A percentile compares a stretch with the other conserved stretches of the same genome.
Evolutionary conservation across 1,284 basidiomycete species (phyloP).

Genomic region (Ustilago sp.): DNA sequence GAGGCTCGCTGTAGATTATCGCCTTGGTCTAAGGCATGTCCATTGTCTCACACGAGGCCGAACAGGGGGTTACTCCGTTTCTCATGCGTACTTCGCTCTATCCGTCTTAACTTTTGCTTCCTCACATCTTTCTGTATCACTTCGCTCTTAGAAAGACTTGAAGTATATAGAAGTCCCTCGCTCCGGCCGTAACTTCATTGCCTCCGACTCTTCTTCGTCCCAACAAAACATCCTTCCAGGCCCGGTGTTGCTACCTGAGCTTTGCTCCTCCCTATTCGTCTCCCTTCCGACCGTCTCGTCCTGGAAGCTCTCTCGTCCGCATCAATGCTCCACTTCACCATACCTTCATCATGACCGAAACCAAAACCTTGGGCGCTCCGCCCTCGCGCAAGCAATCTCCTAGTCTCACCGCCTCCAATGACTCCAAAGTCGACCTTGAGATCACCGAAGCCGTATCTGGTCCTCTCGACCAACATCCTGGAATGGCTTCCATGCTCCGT

Average conservation of each 20-base stretch:
- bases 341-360: conserved; percentile 2
- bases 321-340: neutral
- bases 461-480: conserved; percentile 26
- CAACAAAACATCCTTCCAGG: neutral
- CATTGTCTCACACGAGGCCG: neutral
- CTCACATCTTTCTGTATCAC: neutral
- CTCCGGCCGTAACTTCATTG: neutral
- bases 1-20: neutral
- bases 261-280: neutral
- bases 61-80: neutral
- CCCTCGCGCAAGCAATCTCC: conserved; percentile 12
- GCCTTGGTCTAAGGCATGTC: neutral
- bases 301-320: neutral
- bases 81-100: neutral
- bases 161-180: conserved; percentile 5
- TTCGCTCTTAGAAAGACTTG: neutral
- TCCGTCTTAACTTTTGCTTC: neutral
- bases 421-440: conserved; percentile 41
- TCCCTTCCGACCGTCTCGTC: neutral
- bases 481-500: conserved; percentile 45
- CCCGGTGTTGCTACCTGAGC: neutral
- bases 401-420: conserved; percentile 20
- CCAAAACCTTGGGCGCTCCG: neutral
- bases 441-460: conserved; percentile 37
- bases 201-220: neutral